These are phyloP conservation scores for Linum tenue DNA, from an alignment of 345 rosid species.

Conservation along the genomic window DNA sequence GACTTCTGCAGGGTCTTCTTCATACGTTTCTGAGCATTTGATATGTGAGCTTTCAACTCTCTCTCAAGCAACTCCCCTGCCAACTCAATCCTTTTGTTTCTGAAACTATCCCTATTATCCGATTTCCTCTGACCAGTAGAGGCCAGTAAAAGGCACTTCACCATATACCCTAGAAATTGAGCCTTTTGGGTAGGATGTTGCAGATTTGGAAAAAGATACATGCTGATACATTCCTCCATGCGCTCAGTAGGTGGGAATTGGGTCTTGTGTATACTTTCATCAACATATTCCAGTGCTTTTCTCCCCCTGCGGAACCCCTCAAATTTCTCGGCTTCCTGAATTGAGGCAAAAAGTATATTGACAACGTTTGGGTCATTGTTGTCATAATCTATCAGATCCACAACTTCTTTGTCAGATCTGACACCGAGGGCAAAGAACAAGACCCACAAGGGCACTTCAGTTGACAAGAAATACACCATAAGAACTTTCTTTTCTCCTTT, in stretches of 20 bases:
- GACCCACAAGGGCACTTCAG: constrained; percentile 69
- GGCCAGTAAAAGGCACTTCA: constrained; percentile 65
- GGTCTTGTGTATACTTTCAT: constrained; percentile 33
- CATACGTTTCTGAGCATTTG: constrained; percentile 70
- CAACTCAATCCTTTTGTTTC: constrained; percentile 80
- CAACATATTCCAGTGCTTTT: constrained; percentile 35
- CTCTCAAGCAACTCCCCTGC: constrained; percentile 83
- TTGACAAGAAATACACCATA: constrained; percentile 63
- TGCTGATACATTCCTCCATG: constrained; percentile 44
- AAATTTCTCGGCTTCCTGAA: constrained; percentile 53
- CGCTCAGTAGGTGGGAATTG: constrained; percentile 68
- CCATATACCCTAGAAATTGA: constrained; percentile 82
- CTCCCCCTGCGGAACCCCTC: constrained; percentile 39
- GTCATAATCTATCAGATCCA: constrained; percentile 49
- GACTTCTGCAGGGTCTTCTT: constrained; percentile 60
- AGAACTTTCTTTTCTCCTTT: constrained; percentile 56
- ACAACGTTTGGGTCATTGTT: constrained; percentile 41
- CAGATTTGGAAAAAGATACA: constrained; percentile 61
- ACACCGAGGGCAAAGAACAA: constrained; percentile 81
- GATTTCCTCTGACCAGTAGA: constrained; percentile 61
- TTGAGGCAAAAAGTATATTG: constrained; percentile 54
- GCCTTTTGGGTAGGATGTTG: constrained; percentile 55
- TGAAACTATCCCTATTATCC: constrained; percentile 73
- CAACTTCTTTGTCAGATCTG: constrained; percentile 60
- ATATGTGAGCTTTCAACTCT: constrained; percentile 67